A percentile compares a stretch with the other conserved stretches of the same genome.
Evolutionary conservation across 306 rosid genomes (phyloP).

Genomic region (Notholithocarpus densiflorus): DNA sequence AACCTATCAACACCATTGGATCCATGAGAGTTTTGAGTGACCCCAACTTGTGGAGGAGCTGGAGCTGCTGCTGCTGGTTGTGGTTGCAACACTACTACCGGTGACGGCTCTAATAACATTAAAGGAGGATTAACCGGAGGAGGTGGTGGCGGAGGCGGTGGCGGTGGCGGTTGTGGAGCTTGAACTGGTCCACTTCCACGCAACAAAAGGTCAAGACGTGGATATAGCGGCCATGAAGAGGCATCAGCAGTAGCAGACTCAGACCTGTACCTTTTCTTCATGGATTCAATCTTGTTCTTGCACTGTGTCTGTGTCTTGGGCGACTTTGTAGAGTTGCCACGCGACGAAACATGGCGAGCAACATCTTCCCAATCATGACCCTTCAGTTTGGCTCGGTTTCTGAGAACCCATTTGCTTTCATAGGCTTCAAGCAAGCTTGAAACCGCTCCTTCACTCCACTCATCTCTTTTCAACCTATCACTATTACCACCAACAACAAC

Average conservation of each 20-base stretch:
- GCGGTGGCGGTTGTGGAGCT: not conserved
- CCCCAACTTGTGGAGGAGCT: constrained; percentile 27
- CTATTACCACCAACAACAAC: not conserved
- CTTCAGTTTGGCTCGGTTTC: constrained; percentile 90
- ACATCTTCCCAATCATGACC: constrained; percentile 99
- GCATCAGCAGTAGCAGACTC: constrained; percentile 69
- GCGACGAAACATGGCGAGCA: constrained; percentile 62
- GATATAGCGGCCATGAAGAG: constrained; percentile 81
- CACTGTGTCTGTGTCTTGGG: constrained; percentile 93
- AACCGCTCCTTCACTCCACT: constrained; percentile 99
- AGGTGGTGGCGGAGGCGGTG: constrained; percentile 1
- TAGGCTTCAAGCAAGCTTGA: constrained; percentile 82
- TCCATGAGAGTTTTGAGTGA: constrained; percentile 69
- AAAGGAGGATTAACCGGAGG: constrained; percentile 32
- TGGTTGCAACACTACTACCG: constrained; percentile 18
- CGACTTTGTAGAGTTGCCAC: constrained; percentile 56
- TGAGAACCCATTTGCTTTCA: constrained; percentile 76
- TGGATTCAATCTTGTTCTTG: constrained; percentile 97
- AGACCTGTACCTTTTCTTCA: constrained; percentile 88
- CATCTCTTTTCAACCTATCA: constrained; percentile 82
- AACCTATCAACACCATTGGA: constrained; percentile 69
- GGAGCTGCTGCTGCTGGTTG: constrained; percentile 20
- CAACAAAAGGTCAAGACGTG: constrained; percentile 68
- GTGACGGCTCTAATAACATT: constrained; percentile 49
- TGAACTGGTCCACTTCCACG: constrained; percentile 60